Evolutionary conservation across 257 asterid genomes (phyloP).

Genomic region (Nicotiana noctiflora): DNA sequence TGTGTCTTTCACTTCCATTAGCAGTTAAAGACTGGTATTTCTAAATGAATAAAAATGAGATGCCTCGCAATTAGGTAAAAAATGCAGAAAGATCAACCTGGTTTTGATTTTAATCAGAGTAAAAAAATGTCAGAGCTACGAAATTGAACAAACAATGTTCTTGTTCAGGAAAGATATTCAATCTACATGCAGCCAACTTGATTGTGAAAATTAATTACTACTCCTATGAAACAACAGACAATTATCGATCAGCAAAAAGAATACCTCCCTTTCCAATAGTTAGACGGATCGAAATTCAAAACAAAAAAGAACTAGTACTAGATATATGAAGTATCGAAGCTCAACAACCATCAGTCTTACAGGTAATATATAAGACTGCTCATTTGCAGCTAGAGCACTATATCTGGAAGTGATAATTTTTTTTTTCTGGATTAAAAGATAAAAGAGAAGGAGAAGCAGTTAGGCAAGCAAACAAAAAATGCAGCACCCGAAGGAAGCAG

Average conservation of each 20-base stretch:
- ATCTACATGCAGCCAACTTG: background rate
- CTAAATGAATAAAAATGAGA: background rate
- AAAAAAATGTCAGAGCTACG: background rate
- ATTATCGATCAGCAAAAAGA: background rate
- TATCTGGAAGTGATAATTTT: no score
- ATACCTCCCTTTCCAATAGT: background rate
- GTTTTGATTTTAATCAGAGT: no score
- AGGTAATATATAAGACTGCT: no score
- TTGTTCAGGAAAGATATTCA: background rate
- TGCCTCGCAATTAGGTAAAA: no score
- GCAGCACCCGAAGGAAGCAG: no score
- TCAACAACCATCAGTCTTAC: no score
- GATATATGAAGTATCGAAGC: no score
- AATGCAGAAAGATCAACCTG: background rate
- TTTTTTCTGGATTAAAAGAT: no score
- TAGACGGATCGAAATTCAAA: background rate
- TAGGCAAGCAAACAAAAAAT: no score
- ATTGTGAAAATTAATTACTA: background rate
- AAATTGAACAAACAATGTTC: background rate
- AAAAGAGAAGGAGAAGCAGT: no score
- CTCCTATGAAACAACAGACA: background rate
- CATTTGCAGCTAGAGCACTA: no score
- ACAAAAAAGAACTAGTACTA: no score
- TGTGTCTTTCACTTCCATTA: conserved; percentile 39
- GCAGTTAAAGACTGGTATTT: background rate